Evolutionary conservation across 306 rosid species (phyloP), one percentile per base, ranked within the genome.

Genomic region (Pueraria montana): DNA sequence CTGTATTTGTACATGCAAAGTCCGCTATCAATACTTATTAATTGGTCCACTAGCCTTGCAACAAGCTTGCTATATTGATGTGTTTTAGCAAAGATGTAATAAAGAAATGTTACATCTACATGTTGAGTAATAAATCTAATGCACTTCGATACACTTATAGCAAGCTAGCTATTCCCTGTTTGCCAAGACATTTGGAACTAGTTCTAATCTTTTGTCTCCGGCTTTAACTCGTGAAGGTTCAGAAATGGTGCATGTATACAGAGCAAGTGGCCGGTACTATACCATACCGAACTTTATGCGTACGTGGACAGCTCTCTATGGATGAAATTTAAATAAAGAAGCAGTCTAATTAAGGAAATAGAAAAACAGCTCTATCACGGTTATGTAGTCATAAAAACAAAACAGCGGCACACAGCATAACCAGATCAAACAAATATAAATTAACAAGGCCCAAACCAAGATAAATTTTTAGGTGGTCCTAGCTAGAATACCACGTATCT

Each of bases 21-120:
- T 32, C 27, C 46, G 59, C 71, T 83, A 72, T 80, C 81, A n/a
- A 2, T 42, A 23, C 23, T 62, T 69, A 66, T 76, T 68, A 77
- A 85, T 84, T 86, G 79, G 81, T 81, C 89, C 82, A 84, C 87
- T 83, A 40, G 84, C 65, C 61, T n/a, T 80, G 72, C 77, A 79
- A 71, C 70, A 66, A 70, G 45, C 58, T 45, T 68, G 26, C 63
- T 59, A 4, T 21, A 6, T 34, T 64, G 77, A 68, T 40, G 58
- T 52, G 66, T 16, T 71, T 9, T 24, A 46, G 45, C 45, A 9
- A 72, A 49, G 43, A 26, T n/a, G 20, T 20, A 48, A 52, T 78
- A 64, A 64, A 78, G 50, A 72, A 65, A 74, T 45, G 46, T 69
- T 66, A 21, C 53, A 68, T 70, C 52, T 62, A 18, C 68, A 49